Evolutionary conservation across 371 early-diverging fungal species (phyloP).

Genomic region (Mucor irregularis): DNA sequence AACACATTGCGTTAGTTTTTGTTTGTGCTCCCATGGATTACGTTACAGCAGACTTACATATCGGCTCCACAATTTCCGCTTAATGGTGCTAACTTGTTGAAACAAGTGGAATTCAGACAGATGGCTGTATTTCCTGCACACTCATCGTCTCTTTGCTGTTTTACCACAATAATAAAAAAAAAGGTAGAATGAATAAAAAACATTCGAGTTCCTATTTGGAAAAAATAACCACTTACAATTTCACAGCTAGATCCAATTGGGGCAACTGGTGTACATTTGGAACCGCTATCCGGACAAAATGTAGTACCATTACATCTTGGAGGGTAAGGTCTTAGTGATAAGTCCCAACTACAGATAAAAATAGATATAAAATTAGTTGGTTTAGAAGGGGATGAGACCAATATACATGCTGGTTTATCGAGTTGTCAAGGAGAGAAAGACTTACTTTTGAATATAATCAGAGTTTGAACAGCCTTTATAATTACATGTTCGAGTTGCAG

Average conservation of each 20-base stretch:
- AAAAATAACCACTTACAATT: slow-evolving; percentile 6
- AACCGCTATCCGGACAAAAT: slow-evolving; percentile 46
- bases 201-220: too few relatives aligned
- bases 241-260: slow-evolving; percentile 35
- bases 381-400: too few relatives aligned
- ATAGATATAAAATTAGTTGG: background rate
- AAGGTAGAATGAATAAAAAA: too few relatives aligned
- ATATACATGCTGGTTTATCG: background rate
- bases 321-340: slow-evolving; percentile 27
- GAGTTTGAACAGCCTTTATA: slow-evolving; percentile 45
- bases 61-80: slow-evolving; percentile 47
- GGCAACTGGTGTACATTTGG: slow-evolving; percentile 27
- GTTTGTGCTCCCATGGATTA: background rate
- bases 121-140: slow-evolving; percentile 36
- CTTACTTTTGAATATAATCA: slow-evolving; percentile 46
- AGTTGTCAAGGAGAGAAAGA: too few relatives aligned
- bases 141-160: slow-evolving; percentile 51
- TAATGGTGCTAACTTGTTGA: slow-evolving; percentile 43
- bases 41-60: slow-evolving; percentile 24
- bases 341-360: slow-evolving; percentile 32
- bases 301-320: slow-evolving; percentile 27
- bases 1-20: background rate
- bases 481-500: slow-evolving; percentile 34
- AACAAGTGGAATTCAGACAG: slow-evolving; percentile 47
- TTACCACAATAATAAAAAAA: background rate